A percentile compares a stretch with the other conserved stretches of the same genome.
phyloP scores from a whole-genome alignment of 441 rosid genomes.

The Erysimum cheiri region DNA sequence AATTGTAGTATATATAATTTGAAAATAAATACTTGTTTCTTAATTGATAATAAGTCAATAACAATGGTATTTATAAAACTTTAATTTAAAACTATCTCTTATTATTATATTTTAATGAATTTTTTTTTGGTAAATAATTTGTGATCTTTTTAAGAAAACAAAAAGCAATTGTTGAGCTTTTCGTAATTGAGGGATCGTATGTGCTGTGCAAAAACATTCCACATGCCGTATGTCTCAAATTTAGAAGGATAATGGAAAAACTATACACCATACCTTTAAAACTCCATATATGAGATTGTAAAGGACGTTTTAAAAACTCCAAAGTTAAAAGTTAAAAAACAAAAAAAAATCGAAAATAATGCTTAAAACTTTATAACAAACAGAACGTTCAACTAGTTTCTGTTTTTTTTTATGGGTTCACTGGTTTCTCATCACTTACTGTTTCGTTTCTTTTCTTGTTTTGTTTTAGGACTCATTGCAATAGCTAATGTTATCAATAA shows the following conservation, averaged over 20 bases:
- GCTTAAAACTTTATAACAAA: neutral
- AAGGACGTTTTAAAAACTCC: neutral
- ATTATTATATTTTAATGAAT: neutral
- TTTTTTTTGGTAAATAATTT: neutral
- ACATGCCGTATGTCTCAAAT: constrained; percentile 35
- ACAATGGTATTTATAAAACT: neutral
- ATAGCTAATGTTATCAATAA: neutral
- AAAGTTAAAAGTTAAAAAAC: no score
- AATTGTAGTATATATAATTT: neutral
- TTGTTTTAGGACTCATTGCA: no score
- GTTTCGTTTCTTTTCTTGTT: no score
- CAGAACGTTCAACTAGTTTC: neutral
- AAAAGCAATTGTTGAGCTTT: constrained; percentile 15
- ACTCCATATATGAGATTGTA: neutral
- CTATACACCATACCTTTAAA: constrained; percentile 14
- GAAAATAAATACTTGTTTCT: neutral
- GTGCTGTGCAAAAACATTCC: constrained; percentile 39
- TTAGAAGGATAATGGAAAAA: constrained; percentile 15
- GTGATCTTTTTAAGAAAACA: neutral
- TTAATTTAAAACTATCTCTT: neutral
- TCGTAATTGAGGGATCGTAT: constrained; percentile 21
- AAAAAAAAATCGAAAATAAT: neutral
- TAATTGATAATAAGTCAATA: constrained; percentile 1
- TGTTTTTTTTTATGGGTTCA: neutral
- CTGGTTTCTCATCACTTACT: neutral